Evolutionary conservation across 805 yeast genomes (phyloP).

Genomic region (Torulaspora maleeae): DNA sequence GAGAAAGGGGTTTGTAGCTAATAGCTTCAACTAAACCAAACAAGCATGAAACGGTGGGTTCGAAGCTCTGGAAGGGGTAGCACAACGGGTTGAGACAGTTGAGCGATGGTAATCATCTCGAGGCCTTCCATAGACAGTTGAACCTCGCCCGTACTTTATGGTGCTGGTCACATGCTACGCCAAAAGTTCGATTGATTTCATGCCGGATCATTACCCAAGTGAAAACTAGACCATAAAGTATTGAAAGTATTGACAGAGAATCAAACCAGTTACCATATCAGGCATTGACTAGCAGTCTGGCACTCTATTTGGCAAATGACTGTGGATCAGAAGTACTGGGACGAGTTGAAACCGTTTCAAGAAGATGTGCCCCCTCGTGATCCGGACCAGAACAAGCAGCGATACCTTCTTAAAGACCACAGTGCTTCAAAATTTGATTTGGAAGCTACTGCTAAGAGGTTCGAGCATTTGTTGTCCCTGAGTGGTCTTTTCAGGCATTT

Average conservation of each 20-base stretch:
- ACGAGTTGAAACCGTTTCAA: constrained; percentile 24
- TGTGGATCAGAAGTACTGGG: constrained; percentile 24
- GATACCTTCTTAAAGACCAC: constrained; percentile 27
- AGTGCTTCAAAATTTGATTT: constrained; percentile 42
- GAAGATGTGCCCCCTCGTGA: constrained; percentile 23
- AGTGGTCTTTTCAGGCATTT: constrained; percentile 67
- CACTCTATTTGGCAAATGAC: constrained; percentile 9
- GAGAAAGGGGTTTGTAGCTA: too few species aligned
- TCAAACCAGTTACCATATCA: too few species aligned
- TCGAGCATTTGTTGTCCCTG: constrained; percentile 59
- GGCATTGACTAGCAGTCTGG: background rate
- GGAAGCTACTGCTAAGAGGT: constrained; percentile 59
- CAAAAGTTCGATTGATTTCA: background rate
- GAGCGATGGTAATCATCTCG: too few species aligned
- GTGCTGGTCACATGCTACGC: background rate
- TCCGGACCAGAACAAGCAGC: constrained; percentile 22
- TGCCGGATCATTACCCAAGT: background rate
- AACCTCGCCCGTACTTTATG: background rate
- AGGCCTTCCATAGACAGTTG: too few species aligned
- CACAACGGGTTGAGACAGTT: too few species aligned
- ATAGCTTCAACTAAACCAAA: too few species aligned
- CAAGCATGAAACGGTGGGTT: too few species aligned
- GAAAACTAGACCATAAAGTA: background rate
- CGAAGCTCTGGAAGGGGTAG: too few species aligned
- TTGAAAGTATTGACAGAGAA: background rate